Conservation (phyloP, 2,329 filamentous ascomycete species). For the Trichoderma harzianum region DNA sequence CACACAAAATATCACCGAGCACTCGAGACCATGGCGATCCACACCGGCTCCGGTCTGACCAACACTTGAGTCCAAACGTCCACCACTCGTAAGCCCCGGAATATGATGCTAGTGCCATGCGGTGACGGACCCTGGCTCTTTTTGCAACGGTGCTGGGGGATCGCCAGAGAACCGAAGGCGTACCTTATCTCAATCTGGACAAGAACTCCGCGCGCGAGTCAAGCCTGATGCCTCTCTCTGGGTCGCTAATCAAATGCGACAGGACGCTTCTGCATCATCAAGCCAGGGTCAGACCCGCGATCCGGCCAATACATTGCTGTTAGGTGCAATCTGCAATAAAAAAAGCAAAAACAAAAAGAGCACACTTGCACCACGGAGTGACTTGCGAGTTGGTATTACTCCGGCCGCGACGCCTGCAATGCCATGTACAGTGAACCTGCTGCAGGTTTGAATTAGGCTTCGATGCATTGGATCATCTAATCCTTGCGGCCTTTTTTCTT, state of each 20-base stretch:
- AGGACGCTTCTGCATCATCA: slow-evolving; percentile 4
- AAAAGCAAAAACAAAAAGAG: background rate
- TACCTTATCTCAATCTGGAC: slow-evolving; percentile 10
- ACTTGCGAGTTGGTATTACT: background rate
- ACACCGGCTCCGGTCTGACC: slow-evolving; percentile 2
- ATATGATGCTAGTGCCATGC: slow-evolving; percentile 5
- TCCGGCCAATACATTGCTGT: background rate
- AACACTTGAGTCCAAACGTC: background rate
- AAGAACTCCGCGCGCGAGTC: slow-evolving; percentile 17
- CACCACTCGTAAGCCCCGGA: slow-evolving; percentile 6
- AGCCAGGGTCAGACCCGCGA: background rate
- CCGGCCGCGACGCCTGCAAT: background rate
- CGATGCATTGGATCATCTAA: background rate
- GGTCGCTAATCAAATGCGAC: slow-evolving; percentile 17
- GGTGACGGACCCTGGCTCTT: slow-evolving; percentile 13
- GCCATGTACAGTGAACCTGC: background rate
- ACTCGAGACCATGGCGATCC: slow-evolving; percentile 6
- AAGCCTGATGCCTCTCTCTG: background rate
- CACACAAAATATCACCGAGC: slow-evolving; percentile 8
- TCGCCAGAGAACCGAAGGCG: slow-evolving; percentile 10
- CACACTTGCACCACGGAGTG: background rate
- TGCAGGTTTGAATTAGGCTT: background rate
- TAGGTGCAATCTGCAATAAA: background rate
- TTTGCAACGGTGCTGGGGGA: slow-evolving; percentile 1
- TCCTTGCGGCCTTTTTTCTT: background rate